phyloP scores from a whole-genome alignment of 352 stramenopile species.

The Phytophthora cactorum region DNA sequence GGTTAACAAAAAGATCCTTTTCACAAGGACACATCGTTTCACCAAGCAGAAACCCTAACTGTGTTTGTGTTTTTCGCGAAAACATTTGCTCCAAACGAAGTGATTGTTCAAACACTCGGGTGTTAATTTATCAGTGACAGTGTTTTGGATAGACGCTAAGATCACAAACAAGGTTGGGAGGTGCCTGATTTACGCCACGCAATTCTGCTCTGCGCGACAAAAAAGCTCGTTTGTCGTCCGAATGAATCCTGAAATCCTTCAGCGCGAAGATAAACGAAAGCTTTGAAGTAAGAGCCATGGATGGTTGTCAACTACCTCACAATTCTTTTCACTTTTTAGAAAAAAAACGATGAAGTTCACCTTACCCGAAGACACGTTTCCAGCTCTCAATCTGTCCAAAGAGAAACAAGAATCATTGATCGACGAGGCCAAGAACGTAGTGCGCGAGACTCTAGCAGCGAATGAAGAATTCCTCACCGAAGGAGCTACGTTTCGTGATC shows the following conservation, averaged over 20 bases:
- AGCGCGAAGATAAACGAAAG: conserved; percentile 9
- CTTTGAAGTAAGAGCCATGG: conserved; percentile 9
- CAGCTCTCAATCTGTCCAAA: conserved; percentile 33
- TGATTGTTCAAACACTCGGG: not conserved
- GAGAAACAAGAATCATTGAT: conserved; percentile 34
- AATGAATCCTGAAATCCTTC: conserved; percentile 6
- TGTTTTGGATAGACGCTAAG: not conserved
- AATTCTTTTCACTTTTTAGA: conserved; percentile 10
- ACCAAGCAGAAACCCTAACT: not conserved
- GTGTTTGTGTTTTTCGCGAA: not conserved
- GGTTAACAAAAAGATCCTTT: not conserved
- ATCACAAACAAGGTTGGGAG: not conserved
- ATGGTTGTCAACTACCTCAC: conserved; percentile 10
- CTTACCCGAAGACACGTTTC: conserved; percentile 45
- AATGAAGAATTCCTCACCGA: conserved; percentile 47
- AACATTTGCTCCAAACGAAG: not conserved
- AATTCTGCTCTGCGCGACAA: not conserved
- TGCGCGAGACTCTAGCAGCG: conserved; percentile 46
- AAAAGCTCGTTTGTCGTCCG: not conserved
- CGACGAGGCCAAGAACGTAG: conserved; percentile 45
- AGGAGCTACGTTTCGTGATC: conserved; percentile 29
- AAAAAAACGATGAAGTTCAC: conserved; percentile 48
- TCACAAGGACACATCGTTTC: not conserved
- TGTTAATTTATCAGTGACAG: too few relatives aligned
- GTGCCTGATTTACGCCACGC: not conserved